phyloP scores from a whole-genome alignment of 2,329 filamentous ascomycete species.

The Diaporthe batatas region DNA sequence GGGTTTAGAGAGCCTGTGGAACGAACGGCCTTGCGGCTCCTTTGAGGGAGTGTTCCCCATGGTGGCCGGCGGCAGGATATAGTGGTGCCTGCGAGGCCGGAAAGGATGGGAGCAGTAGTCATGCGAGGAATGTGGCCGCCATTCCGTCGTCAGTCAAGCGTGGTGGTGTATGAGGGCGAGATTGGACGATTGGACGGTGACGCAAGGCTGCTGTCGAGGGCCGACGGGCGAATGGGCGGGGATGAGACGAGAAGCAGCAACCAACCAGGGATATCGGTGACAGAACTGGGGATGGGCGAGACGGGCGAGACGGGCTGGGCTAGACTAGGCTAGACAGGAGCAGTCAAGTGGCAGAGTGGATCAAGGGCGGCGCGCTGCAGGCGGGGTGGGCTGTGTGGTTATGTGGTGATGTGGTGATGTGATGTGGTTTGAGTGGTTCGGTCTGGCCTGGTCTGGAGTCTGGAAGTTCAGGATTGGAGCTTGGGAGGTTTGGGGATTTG shows the following conservation, averaged over 20 bases:
- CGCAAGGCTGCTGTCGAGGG: conserved; percentile 28
- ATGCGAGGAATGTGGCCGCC: conserved; percentile 37
- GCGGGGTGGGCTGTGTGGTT: conserved; percentile 9
- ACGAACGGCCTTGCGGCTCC: conserved; percentile 36
- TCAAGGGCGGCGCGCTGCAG: conserved; percentile 15
- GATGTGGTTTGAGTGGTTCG: neutral
- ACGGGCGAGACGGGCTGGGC: neutral
- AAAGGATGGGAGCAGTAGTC: conserved; percentile 33
- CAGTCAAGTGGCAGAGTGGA: conserved; percentile 14
- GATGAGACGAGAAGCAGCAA: conserved; percentile 16
- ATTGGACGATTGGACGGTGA: conserved; percentile 30
- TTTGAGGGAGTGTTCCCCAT: conserved; percentile 43
- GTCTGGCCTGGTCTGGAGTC: conserved; percentile 25
- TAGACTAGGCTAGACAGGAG: conserved; percentile 2
- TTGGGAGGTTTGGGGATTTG: neutral
- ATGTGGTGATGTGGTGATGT: neutral
- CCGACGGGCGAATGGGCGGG: neutral
- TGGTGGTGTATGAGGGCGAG: neutral
- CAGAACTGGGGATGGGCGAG: conserved; percentile 6
- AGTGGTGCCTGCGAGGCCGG: conserved; percentile 28
- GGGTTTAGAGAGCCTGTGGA: conserved; percentile 41
- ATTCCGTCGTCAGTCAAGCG: conserved; percentile 40
- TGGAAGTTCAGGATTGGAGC: neutral
- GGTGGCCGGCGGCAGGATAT: conserved; percentile 26
- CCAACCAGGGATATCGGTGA: conserved; percentile 32